A percentile compares a stretch with the other conserved stretches of the same genome.
Conservation (phyloP, 2,329 filamentous ascomycete species). For the Sclerotinia borealis region DNA sequence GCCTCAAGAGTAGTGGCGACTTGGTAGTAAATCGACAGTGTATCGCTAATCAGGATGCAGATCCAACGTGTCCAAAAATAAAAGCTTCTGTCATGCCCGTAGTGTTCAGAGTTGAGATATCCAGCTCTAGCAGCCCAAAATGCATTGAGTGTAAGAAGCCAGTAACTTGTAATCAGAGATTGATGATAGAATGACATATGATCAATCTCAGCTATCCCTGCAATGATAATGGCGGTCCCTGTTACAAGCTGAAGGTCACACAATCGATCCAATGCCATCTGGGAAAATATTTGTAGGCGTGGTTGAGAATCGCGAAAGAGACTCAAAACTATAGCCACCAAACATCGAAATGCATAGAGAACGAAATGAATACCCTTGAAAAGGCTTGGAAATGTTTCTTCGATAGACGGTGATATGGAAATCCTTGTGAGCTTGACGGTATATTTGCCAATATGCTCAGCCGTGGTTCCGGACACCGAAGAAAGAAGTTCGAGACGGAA, state of each 20-base stretch:
- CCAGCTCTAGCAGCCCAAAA: conserved; percentile 16
- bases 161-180: conserved; percentile 14
- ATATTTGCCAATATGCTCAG: conserved; percentile 10
- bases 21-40: conserved; percentile 12
- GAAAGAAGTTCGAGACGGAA: background rate
- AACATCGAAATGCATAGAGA: background rate
- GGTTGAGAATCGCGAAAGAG: conserved; percentile 1
- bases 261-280: conserved; percentile 11
- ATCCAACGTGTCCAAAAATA: conserved; percentile 12
- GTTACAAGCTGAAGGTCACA: conserved; percentile 17
- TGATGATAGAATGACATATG: conserved; percentile 17
- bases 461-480: background rate
- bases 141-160: conserved; percentile 16
- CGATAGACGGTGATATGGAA: background rate
- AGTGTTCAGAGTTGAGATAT: conserved; percentile 6
- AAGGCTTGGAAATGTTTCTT: background rate
- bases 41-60: conserved; percentile 4
- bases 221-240: conserved; percentile 16
- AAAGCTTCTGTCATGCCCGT: conserved; percentile 6
- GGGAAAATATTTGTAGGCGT: conserved; percentile 4
- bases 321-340: conserved; percentile 1
- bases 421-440: background rate
- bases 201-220: conserved; percentile 10
- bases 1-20: conserved; percentile 1
- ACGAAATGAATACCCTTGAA: background rate